These are phyloP conservation scores for Fusarium euwallaceae DNA, from an alignment of 2,329 filamentous ascomycete species.

Conservation along the genomic window DNA sequence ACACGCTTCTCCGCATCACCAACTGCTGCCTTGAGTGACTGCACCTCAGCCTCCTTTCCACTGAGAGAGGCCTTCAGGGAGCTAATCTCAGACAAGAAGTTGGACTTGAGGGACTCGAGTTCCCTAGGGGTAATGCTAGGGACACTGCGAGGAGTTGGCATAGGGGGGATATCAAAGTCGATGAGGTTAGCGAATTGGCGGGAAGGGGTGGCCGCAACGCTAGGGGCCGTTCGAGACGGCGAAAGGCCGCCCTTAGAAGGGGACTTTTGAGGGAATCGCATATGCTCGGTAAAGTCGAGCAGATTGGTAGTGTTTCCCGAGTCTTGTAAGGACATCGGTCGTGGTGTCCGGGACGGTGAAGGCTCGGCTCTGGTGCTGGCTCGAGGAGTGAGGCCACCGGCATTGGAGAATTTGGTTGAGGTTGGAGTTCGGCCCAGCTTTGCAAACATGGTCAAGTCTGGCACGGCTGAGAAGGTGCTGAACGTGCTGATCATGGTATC, in stretches of 20 bases:
- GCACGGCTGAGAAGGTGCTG: conserved; percentile 90
- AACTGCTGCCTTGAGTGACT: conserved; percentile 87
- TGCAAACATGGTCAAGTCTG: conserved; percentile 87
- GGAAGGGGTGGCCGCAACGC: conserved; percentile 60
- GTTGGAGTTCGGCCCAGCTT: conserved; percentile 77
- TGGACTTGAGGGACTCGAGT: conserved; percentile 91
- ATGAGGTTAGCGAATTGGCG: conserved; percentile 75
- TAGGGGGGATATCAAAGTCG: conserved; percentile 88
- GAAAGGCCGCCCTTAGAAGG: conserved; percentile 56
- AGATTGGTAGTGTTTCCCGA: conserved; percentile 79
- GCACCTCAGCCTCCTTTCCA: conserved; percentile 92
- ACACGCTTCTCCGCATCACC: conserved; percentile 92
- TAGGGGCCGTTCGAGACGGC: conserved; percentile 50
- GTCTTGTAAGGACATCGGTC: conserved; percentile 54
- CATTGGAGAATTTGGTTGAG: conserved; percentile 65
- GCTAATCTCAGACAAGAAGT: conserved; percentile 91
- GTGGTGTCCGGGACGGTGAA: conserved; percentile 53
- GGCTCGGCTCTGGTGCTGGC: conserved; percentile 48
- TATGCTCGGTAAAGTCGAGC: conserved; percentile 89
- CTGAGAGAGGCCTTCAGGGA: conserved; percentile 92
- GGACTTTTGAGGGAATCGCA: conserved; percentile 63
- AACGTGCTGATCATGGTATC: conserved; percentile 85
- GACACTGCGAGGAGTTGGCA: conserved; percentile 91
- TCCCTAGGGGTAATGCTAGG: conserved; percentile 93
- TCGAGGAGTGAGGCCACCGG: conserved; percentile 57